A percentile compares a stretch with the other conserved stretches of the same genome.
phyloP scores from a whole-genome alignment of 176 grass and related monocot genomes.

The Rhynchospora breviuscula region DNA sequence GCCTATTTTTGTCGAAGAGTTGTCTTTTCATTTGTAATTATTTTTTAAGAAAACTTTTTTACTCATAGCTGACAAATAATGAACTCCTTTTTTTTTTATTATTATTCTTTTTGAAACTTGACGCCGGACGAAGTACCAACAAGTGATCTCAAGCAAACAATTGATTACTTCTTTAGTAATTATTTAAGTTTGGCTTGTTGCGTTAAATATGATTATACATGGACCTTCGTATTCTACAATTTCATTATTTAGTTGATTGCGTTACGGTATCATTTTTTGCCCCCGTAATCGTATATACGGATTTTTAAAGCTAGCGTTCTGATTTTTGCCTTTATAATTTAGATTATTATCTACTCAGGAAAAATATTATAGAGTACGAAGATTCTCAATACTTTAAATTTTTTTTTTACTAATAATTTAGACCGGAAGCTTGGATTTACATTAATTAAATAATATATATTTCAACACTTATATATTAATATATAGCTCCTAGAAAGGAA shows the following conservation, averaged over 20 bases:
- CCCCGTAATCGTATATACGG: too few species aligned
- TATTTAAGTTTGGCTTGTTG: background rate
- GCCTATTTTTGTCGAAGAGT: background rate
- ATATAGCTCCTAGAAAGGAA: background rate
- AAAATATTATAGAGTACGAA: too few species aligned
- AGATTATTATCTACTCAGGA: too few species aligned
- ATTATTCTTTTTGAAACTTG: background rate
- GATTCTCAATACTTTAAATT: too few species aligned
- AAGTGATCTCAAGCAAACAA: background rate
- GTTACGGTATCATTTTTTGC: too few species aligned
- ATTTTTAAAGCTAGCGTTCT: too few species aligned
- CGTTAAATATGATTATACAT: too few species aligned
- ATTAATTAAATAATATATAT: background rate
- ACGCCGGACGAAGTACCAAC: background rate
- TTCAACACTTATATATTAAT: background rate
- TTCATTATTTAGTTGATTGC: too few species aligned
- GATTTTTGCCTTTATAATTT: too few species aligned
- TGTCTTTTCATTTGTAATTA: constrained; percentile 4
- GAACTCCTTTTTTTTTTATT: background rate
- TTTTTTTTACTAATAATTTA: too few species aligned
- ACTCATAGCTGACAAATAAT: background rate
- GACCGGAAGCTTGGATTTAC: background rate
- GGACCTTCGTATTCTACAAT: too few species aligned
- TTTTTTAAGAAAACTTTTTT: background rate
- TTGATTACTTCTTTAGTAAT: background rate